Percentiles rank a stretch among this genome's conserved stretches.
Evolutionary conservation across 768 basidiomycete genomes (phyloP).

Genomic region (Macrolepiota dolichaula): DNA sequence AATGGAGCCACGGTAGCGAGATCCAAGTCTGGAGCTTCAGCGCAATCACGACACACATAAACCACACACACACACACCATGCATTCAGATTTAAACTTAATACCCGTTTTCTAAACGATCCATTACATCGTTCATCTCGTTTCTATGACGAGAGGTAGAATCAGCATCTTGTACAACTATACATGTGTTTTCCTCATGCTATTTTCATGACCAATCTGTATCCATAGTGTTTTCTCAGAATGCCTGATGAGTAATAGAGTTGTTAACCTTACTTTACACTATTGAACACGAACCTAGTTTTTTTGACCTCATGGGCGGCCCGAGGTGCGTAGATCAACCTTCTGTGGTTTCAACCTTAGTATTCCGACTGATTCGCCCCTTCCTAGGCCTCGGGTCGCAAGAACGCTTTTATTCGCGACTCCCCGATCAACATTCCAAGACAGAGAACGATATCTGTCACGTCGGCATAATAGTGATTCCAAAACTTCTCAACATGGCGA

Average conservation of each 20-base stretch:
- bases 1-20: background rate
- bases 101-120: background rate
- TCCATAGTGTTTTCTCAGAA: background rate
- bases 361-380: too few relatives aligned
- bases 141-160: background rate
- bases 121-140: background rate
- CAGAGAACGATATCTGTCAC: too few relatives aligned
- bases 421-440: too few relatives aligned
- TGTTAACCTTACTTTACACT: background rate
- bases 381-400: too few relatives aligned
- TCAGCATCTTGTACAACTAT: slow-evolving; percentile 1
- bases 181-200: background rate
- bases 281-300: background rate
- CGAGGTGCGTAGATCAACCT: background rate
- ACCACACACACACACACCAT: background rate
- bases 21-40: slow-evolving; percentile 7
- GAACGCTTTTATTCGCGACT: too few relatives aligned
- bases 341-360: too few relatives aligned
- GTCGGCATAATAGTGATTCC: too few relatives aligned
- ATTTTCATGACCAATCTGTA: background rate
- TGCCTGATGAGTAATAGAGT: background rate
- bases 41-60: slow-evolving; percentile 6
- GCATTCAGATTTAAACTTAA: background rate
- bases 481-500: too few relatives aligned
- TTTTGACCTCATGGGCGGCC: background rate